Evolutionary conservation across 2,329 filamentous ascomycete species (phyloP), one percentile per base, ranked within the genome.

Genomic region (Bipolaris zeicola): DNA sequence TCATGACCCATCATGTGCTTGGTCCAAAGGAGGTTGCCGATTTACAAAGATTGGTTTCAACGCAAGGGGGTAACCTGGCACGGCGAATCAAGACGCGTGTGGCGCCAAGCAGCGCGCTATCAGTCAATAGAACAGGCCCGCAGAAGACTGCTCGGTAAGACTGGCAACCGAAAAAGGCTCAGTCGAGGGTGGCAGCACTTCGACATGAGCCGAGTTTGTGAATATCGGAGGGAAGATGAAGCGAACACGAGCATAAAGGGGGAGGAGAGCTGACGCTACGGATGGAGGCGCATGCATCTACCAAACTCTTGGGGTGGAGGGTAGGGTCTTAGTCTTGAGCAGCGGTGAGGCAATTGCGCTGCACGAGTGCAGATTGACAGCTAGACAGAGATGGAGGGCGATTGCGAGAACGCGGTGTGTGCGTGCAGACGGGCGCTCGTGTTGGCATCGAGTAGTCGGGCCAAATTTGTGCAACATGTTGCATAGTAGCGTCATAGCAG

Each of bases 71-170:
- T 38, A 50, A 50, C 49, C 41, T 49, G 55, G 43, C 38, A 48
- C 16, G 50, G 28, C 37, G 49, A 46, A 54, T 50, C 44, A 41
- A 26, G 49, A 34, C 39, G 43, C 18, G 34, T 18, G 37, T n/a
- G n/a, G 11, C 26, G 55, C 50, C 45, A 54, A 54, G 45, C 44
- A 43, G 31, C 14, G 45, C 45, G 38, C 39, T 45, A 54, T 34
- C 55, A 50, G n/a, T 57, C 55, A 54, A 57, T 50, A 57, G 45
- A 49, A 54, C 26, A 41, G 28, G 50, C 33, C 34, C 38, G 44
- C 37, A 44, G 44, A 16, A 11, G 18, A 22, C 49, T 50, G 44
- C 55, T 37, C 44, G 55, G 39, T 31, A 33, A 31, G 36, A 49
- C n/a, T 39, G 39, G 42, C 34, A 5, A 39, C 43, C 49, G n/a